Evolutionary conservation across 208 protist genomes (phyloP).

Genomic region (Endotrypanum monterogeii): DNA sequence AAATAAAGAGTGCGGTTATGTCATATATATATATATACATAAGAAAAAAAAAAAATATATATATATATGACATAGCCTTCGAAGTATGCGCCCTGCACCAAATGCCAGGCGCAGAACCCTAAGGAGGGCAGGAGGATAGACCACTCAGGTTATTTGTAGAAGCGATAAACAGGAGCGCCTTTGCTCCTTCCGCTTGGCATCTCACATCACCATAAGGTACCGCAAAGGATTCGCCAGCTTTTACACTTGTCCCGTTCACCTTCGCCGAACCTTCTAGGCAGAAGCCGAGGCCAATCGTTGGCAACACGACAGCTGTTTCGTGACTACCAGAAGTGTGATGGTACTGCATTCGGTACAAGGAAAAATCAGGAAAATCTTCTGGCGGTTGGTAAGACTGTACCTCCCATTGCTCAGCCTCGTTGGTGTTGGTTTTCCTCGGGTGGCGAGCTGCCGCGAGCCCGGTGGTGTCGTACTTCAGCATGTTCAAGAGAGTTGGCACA

Average conservation of each 20-base stretch:
- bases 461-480: conserved; percentile 91
- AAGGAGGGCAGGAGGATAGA: conserved; percentile 5
- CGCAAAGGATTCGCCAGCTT: conserved; percentile 74
- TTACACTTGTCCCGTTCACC: conserved; percentile 70
- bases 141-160: conserved; percentile 63
- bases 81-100: background rate
- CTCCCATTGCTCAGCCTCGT: conserved; percentile 58
- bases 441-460: conserved; percentile 62
- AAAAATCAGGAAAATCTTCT: conserved; percentile 81
- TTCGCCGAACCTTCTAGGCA: conserved; percentile 67
- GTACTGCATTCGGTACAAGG: conserved; percentile 74
- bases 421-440: conserved; percentile 33
- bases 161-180: conserved; percentile 79
- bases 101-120: too few relatives aligned
- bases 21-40: too few relatives aligned
- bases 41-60: too few relatives aligned
- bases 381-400: conserved; percentile 88
- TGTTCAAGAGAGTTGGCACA: conserved; percentile 90
- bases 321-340: conserved; percentile 41
- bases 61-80: background rate
- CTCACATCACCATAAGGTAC: conserved; percentile 74
- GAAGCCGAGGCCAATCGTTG: conserved; percentile 88
- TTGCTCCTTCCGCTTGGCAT: conserved; percentile 50
- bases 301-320: conserved; percentile 46
- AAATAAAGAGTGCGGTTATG: background rate